Evolutionary conservation across 306 rosid genomes (phyloP).

Genomic region (Medicago arabica): DNA sequence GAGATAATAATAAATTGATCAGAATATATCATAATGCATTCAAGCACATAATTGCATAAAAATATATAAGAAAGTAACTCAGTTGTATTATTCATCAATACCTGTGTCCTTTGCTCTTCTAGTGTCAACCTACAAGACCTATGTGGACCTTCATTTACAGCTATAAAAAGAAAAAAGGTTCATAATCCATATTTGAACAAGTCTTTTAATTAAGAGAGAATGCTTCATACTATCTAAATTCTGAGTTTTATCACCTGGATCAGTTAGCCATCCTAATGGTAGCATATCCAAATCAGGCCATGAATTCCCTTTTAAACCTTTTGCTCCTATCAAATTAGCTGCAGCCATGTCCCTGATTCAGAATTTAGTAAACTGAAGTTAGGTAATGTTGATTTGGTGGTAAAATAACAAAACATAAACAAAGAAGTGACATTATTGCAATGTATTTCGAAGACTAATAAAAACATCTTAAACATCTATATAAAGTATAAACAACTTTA

Average conservation of each 20-base stretch:
- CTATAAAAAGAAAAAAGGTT: constrained; percentile 41
- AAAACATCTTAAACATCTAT: constrained; percentile 23
- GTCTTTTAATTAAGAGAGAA: constrained; percentile 17
- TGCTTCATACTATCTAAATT: neutral
- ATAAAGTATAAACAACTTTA: neutral
- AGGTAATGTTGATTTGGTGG: neutral
- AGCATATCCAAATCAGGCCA: constrained; percentile 99
- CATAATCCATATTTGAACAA: constrained; percentile 36
- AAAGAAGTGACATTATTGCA: constrained; percentile 23
- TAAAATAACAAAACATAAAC: constrained; percentile 28
- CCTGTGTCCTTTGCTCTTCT: constrained; percentile 89
- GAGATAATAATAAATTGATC: constrained; percentile 26
- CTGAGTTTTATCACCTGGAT: constrained; percentile 59
- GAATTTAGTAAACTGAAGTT: constrained; percentile 31
- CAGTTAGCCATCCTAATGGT: constrained; percentile 94
- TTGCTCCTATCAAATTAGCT: constrained; percentile 78
- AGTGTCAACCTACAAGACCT: constrained; percentile 57
- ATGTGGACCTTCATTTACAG: constrained; percentile 86
- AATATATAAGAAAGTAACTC: constrained; percentile 32
- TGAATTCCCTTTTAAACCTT: constrained; percentile 79
- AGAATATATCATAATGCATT: constrained; percentile 11
- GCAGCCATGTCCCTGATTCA: constrained; percentile 71
- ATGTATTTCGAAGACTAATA: constrained; percentile 26
- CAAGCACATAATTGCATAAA: neutral
- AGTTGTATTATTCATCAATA: constrained; percentile 32